phyloP scores from a whole-genome alignment of 192 early-diverging fungal genomes.

The Chytriomyces hyalinus region DNA sequence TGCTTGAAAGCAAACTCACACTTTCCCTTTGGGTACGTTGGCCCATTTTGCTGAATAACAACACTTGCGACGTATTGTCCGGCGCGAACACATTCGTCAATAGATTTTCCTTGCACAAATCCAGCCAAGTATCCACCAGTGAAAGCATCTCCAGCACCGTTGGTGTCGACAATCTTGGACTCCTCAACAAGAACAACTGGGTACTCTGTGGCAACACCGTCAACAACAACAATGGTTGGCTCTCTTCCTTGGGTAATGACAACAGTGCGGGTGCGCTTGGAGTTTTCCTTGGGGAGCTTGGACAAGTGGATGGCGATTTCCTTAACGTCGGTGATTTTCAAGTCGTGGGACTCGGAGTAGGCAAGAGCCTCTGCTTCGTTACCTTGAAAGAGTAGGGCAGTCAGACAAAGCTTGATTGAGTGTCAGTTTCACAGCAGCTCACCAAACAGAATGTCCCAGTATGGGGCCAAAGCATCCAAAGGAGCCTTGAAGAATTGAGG shows the following conservation, averaged over 20 bases:
- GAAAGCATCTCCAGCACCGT: constrained; percentile 98
- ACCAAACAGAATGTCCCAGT: constrained; percentile 93
- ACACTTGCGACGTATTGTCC: constrained; percentile 90
- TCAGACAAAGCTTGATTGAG: background rate
- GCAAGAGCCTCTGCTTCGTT: constrained; percentile 96
- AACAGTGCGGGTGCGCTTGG: constrained; percentile 76
- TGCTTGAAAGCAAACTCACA: constrained; percentile 30
- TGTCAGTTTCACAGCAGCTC: background rate
- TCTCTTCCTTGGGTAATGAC: constrained; percentile 91
- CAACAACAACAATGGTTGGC: constrained; percentile 70
- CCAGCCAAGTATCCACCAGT: constrained; percentile 90
- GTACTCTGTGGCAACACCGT: constrained; percentile 63
- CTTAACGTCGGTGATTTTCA: constrained; percentile 75
- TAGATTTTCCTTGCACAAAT: constrained; percentile 72
- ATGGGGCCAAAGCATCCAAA: constrained; percentile 78
- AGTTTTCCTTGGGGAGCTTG: constrained; percentile 79
- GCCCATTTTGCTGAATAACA: constrained; percentile 73
- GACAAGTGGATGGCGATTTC: constrained; percentile 83
- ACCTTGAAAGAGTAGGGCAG: constrained; percentile 21
- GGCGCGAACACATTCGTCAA: constrained; percentile 76
- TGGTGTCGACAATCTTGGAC: constrained; percentile 91
- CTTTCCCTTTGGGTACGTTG: constrained; percentile 53
- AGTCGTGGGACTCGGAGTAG: constrained; percentile 75
- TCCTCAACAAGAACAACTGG: constrained; percentile 67
- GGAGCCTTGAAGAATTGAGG: constrained; percentile 89